Base-by-base conservation (phyloP, 2,329 filamentous ascomycete species). In the Diplodia corticola region DNA sequence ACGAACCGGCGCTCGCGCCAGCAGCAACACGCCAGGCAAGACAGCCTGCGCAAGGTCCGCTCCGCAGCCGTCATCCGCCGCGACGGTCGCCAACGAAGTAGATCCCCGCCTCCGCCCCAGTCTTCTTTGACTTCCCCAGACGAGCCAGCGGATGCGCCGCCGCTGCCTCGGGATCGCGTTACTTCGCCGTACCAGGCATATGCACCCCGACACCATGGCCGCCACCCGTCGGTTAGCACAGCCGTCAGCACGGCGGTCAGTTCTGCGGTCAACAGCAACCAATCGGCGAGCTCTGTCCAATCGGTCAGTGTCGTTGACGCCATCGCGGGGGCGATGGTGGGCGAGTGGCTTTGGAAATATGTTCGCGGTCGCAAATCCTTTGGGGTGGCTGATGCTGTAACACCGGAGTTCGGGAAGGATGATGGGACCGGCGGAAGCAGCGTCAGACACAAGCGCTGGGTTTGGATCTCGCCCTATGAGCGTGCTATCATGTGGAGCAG, bases 271-370 rank as follows among this genome's bases (percentile, higher is more conserved):
- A 83, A 49, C 37, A 65, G 51, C 51, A 65, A 65, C 13, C 50
- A 57, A 9, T 57, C 51, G 64, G 84, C 81, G 49, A 88, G 84
- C 70, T 80, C 83, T 12, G 84, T 86, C 33, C 89, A 92, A 70
- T 86, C 89, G 50, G 90, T 90, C 0, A 90, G 88, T 51, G 92
- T 98, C 15, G 94, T 99, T 5, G 95, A 98, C 80, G 93, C 95
- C 3, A 98, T 99, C 77, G 93, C 95, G 1, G 93, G 96, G 75
- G 96, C 94, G 0, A 99, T 99, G 95, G 92, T 99, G 33, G 95
- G 95, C 44, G 95, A 98, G 74, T 95, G 92, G 91, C 94, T 96
- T 91, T 93, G 89, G 82, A 96, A 96, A 78, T 95, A 96, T 73
- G 90, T 94, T 37, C 86, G 91, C 61, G 86, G 91, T 76, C 88